Evolutionary conservation across 257 asterid genomes (phyloP).

Genomic region (Gynochthodes officinalis): DNA sequence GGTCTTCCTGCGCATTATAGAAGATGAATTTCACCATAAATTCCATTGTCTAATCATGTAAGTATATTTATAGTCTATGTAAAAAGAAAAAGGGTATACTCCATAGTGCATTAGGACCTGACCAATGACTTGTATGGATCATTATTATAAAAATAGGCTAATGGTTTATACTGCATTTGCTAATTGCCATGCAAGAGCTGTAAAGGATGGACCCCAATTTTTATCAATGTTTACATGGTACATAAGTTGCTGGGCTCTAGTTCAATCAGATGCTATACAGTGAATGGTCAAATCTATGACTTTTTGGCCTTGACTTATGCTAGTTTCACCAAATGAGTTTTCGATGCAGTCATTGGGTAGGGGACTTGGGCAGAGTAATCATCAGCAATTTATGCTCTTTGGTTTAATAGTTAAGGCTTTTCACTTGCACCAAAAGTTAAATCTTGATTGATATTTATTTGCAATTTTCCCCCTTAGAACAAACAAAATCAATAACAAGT

Average conservation of each 20-base stretch:
- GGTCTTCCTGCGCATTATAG: slow-evolving; percentile 59
- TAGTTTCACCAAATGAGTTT: neutral
- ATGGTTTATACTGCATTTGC: neutral
- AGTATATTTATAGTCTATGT: neutral
- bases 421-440: neutral
- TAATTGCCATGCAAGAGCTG: neutral
- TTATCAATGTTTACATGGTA: no score
- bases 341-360: neutral
- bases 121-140: no score
- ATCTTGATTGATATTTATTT: neutral
- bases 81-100: neutral
- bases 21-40: slow-evolving; percentile 7
- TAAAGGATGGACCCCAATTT: neutral
- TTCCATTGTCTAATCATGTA: neutral
- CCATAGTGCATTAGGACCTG: neutral
- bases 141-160: no score
- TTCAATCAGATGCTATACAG: neutral
- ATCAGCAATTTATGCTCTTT: neutral
- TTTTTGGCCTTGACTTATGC: neutral
- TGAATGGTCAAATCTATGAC: neutral
- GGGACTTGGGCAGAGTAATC: neutral
- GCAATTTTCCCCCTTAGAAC: neutral
- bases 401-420: neutral
- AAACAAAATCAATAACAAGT: neutral
- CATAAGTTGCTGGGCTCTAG: neutral